phyloP scores from a whole-genome alignment of 179 eudicot genomes.

The Beta macrorhiza region DNA sequence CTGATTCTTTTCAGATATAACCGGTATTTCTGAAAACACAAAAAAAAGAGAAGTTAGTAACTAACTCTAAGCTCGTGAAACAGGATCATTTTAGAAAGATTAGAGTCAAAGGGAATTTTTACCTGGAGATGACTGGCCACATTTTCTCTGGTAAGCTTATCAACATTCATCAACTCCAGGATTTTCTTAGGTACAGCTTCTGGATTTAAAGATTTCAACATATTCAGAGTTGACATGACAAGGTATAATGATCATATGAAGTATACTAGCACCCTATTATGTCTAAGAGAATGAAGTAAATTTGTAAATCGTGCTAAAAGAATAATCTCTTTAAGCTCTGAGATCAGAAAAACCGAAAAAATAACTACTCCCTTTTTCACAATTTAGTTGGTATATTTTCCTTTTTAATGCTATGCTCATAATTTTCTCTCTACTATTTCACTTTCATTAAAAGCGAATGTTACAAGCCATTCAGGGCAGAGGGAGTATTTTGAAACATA shows the following conservation, averaged over 20 bases:
- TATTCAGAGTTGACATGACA: neutral
- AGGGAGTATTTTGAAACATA: too few species aligned
- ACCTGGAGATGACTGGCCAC: conserved; percentile 99
- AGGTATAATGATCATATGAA: neutral
- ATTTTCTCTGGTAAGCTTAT: conserved; percentile 80
- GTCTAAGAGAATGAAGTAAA: neutral
- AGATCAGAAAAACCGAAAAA: neutral
- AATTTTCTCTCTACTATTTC: too few species aligned
- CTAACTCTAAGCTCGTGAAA: neutral
- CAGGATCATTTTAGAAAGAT: neutral
- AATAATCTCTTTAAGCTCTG: neutral
- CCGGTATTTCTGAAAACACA: conserved; percentile 55
- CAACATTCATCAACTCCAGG: conserved; percentile 86
- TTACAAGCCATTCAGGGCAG: too few species aligned
- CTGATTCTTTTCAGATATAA: conserved; percentile 57
- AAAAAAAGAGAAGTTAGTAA: neutral
- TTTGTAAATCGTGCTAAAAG: neutral
- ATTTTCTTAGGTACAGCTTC: conserved; percentile 96
- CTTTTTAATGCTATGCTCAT: too few species aligned
- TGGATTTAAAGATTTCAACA: conserved; percentile 32
- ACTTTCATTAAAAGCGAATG: too few species aligned
- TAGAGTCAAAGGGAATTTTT: conserved; percentile 5
- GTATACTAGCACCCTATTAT: neutral
- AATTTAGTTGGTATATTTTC: neutral
- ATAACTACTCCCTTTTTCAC: neutral